These are phyloP conservation scores for Globisporangium splendens DNA, from an alignment of 352 stramenopile genomes.

Conservation along the genomic window DNA sequence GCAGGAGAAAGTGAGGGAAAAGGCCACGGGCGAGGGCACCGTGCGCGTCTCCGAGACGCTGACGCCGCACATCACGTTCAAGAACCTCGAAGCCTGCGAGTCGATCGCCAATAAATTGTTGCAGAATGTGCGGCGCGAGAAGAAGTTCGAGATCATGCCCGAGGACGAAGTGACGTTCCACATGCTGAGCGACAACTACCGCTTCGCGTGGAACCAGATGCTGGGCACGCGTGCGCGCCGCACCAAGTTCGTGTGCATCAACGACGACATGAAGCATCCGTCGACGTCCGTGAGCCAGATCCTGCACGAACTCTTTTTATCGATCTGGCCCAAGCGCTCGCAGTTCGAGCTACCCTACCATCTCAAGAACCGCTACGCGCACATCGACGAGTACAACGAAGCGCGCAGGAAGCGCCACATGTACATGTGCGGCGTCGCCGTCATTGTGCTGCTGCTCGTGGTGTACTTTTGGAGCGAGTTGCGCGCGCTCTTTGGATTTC, in stretches of 20 bases:
- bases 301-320: slow-evolving; percentile 90
- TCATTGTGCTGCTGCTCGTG: slow-evolving; percentile 36
- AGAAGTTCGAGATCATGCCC: slow-evolving; percentile 57
- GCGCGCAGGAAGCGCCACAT: slow-evolving; percentile 45
- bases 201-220: slow-evolving; percentile 89
- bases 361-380: slow-evolving; percentile 81
- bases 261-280: slow-evolving; percentile 93
- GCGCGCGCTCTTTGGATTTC: slow-evolving; percentile 56
- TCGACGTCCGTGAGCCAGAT: slow-evolving; percentile 79
- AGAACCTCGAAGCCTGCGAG: slow-evolving; percentile 48
- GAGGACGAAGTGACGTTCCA: slow-evolving; percentile 92
- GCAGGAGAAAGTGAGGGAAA: slow-evolving; percentile 68
- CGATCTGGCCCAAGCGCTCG: slow-evolving; percentile 89
- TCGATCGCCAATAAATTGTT: slow-evolving; percentile 53
- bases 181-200: slow-evolving; percentile 93
- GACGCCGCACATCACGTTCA: slow-evolving; percentile 67
- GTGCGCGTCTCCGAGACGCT: slow-evolving; percentile 70
- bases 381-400: slow-evolving; percentile 75
- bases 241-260: slow-evolving; percentile 96
- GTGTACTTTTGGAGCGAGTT: slow-evolving; percentile 59
- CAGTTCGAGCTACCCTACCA: slow-evolving; percentile 90
- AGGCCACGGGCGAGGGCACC: slow-evolving; percentile 48
- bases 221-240: slow-evolving; percentile 87
- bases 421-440: slow-evolving; percentile 24
- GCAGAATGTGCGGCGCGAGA: slow-evolving; percentile 62